A percentile compares a stretch with the other conserved stretches of the same genome.
phyloP scores from a whole-genome alignment of 2,329 filamentous ascomycete species.

The Claviceps pusilla region DNA sequence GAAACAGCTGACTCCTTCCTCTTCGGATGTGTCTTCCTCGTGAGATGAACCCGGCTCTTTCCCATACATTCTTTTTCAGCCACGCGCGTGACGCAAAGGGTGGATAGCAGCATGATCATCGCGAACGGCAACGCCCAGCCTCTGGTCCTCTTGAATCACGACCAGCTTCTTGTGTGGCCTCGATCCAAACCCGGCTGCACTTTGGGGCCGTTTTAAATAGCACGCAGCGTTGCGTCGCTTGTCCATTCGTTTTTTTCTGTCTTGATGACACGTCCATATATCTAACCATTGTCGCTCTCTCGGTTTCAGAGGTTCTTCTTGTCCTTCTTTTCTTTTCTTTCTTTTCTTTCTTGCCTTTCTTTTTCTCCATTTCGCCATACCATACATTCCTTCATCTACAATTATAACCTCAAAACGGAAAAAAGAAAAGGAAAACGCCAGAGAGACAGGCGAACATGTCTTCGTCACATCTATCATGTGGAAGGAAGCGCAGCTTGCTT shows the following conservation, averaged over 20 bases:
- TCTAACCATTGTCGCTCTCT: conserved; percentile 2
- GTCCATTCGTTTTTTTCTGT: conserved; percentile 4
- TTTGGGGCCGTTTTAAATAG: neutral
- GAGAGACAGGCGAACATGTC: conserved; percentile 10
- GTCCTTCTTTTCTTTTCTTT: neutral
- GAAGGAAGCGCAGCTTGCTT: conserved; percentile 18
- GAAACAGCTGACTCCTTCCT: neutral
- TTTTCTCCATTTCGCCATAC: no score
- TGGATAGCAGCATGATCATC: conserved; percentile 1
- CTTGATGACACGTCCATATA: neutral
- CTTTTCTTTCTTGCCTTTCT: neutral
- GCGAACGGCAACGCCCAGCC: neutral
- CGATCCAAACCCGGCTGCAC: neutral
- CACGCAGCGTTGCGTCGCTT: conserved; percentile 1
- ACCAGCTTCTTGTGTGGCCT: neutral
- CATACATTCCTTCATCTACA: neutral
- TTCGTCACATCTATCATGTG: conserved; percentile 13
- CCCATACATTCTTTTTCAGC: conserved; percentile 3
- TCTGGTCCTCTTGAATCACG: neutral
- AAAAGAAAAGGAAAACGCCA: neutral
- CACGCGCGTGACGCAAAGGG: conserved; percentile 5
- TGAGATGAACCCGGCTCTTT: conserved; percentile 5
- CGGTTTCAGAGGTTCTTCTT: neutral
- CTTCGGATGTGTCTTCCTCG: neutral
- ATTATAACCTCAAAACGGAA: neutral